Evolutionary conservation across 306 rosid genomes (phyloP).

Genomic region (Cicer yamashitae): DNA sequence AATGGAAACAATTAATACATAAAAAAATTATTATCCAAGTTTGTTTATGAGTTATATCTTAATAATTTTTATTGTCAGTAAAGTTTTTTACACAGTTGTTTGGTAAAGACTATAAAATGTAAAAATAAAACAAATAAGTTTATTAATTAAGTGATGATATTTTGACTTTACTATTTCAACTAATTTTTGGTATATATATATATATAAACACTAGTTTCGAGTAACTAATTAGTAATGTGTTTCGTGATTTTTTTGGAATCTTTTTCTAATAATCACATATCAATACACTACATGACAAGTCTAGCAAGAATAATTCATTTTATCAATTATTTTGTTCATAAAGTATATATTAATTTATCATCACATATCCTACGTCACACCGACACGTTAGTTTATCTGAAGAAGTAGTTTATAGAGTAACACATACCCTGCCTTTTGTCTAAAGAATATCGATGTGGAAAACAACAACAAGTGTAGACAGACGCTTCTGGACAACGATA

Average conservation of each 20-base stretch:
- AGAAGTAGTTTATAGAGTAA: constrained; percentile 13
- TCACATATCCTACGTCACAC: background rate
- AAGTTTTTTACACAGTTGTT: too few relatives aligned
- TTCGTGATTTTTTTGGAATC: background rate
- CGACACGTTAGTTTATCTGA: constrained; percentile 22
- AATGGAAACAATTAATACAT: too few relatives aligned
- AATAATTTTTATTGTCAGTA: too few relatives aligned
- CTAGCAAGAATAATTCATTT: constrained; percentile 7
- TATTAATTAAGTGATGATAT: too few relatives aligned
- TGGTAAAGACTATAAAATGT: too few relatives aligned
- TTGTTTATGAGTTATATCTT: too few relatives aligned
- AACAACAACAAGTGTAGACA: constrained; percentile 42
- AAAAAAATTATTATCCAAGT: too few relatives aligned
- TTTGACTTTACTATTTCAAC: too few relatives aligned
- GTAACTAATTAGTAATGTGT: background rate
- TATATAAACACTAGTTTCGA: too few relatives aligned
- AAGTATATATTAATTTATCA: constrained; percentile 24
- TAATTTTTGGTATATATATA: too few relatives aligned
- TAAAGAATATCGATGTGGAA: constrained; percentile 33
- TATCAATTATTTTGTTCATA: constrained; percentile 34
- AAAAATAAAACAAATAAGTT: too few relatives aligned
- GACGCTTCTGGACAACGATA: constrained; percentile 37
- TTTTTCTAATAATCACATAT: constrained; percentile 11
- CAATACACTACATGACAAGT: constrained; percentile 23
- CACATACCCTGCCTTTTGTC: constrained; percentile 34